Conservation (phyloP, 805 yeast genomes). For the Grigorovia jiainica region DNA sequence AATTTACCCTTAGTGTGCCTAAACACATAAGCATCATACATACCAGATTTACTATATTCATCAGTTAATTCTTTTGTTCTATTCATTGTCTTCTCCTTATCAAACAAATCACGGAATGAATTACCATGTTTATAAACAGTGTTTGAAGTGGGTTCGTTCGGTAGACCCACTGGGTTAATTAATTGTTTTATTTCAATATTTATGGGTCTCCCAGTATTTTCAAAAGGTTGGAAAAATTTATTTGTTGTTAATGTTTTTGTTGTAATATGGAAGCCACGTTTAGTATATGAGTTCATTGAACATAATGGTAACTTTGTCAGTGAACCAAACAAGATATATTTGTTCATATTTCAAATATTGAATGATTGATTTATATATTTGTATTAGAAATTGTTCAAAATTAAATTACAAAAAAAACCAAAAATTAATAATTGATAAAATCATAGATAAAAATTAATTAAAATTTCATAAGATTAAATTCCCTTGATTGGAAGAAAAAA, state of each 20-base stretch:
- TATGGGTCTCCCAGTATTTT: slow-evolving; percentile 30
- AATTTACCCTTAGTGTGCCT: slow-evolving; percentile 76
- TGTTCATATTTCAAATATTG: too few species aligned
- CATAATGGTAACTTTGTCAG: too few species aligned
- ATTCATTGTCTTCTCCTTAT: slow-evolving; percentile 37
- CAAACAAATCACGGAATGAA: slow-evolving; percentile 37
- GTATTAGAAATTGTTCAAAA: too few species aligned
- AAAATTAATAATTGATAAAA: too few species aligned
- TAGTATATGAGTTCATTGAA: too few species aligned
- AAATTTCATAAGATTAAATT: too few species aligned
- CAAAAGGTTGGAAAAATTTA: slow-evolving; percentile 28
- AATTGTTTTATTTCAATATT: slow-evolving; percentile 29
- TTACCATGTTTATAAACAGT: slow-evolving; percentile 33
- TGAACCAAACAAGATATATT: too few species aligned
- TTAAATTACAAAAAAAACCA: too few species aligned
- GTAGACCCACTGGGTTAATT: slow-evolving; percentile 40
- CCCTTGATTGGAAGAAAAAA: too few species aligned
- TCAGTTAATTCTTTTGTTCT: slow-evolving; percentile 47
- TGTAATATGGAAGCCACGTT: neutral
- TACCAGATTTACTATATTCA: slow-evolving; percentile 60
- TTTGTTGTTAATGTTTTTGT: slow-evolving; percentile 14
- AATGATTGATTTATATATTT: too few species aligned
- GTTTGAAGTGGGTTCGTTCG: slow-evolving; percentile 27
- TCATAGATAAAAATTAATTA: too few species aligned
- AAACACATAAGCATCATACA: slow-evolving; percentile 54